Base-by-base conservation (phyloP, 345 rosid species). In the Syzygium grande region DNA sequence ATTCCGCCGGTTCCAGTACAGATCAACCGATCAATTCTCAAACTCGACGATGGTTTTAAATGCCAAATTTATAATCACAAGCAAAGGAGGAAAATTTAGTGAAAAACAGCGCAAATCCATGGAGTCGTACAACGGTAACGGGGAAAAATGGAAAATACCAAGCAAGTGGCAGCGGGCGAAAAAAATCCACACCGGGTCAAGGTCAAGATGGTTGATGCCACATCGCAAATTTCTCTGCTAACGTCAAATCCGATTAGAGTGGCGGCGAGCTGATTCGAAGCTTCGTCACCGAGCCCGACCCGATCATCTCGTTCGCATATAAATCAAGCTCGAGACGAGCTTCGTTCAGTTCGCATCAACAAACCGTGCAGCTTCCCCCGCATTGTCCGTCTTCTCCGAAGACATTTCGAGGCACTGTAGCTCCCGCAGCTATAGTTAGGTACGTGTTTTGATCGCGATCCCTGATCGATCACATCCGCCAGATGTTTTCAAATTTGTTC, bases 1-100 rank as follows among this genome's bases (percentile, higher is more conserved):
- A 1, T 34, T 4, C 1, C 2, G 23, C 17, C 0, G 22, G 43
- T 17, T 34, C 2, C 2, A 4, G 1, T 17, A 68, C 22, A 68
- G 7, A 68, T 68, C 25, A 9, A 30, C 10, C 4, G 9, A 73
- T 9, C 80, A 34, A 34, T 25, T 19, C 23, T 73, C 19, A 34
- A 73, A 11, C 19, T 11, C 46, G 25, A 34, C 22, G 0, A 21
- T 16, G 11, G 23, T 65, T 30, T 65, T 9, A 30, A 65, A 15
- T 14, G 43, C 8, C 25, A 9, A 21, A 34, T 34, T 68, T 2
- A 9, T 34, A 34, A 17, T 46, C 9, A 2, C 6, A 68, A 34
- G 14, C 25, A 41, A 34, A 68, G 25, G 22, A 9, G 80, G 14
- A 5, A 73, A 19, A 34, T 34, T 34, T 73, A 34, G 80, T 34